phyloP scores from a whole-genome alignment of 306 rosid species.

The Cicer arietinum region DNA sequence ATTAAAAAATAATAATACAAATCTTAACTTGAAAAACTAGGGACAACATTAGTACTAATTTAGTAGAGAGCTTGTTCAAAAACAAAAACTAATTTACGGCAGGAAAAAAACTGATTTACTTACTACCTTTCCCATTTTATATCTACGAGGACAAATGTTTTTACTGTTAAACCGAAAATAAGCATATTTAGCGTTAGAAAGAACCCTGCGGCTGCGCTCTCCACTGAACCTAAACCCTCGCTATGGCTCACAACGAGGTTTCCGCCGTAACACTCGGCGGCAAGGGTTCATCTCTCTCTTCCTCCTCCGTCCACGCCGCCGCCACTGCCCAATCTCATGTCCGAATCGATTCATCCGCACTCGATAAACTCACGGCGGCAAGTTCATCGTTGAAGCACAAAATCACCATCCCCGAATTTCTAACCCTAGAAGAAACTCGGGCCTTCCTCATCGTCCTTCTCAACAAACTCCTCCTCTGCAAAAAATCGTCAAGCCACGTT shows the following conservation, averaged over 20 bases:
- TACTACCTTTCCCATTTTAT: too few species aligned
- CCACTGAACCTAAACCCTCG: background rate
- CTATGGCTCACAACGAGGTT: conserved; percentile 63
- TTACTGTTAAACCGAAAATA: too few species aligned
- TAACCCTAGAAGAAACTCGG: conserved; percentile 52
- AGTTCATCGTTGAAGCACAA: conserved; percentile 38
- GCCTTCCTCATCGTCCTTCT: conserved; percentile 68
- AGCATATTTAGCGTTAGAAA: background rate
- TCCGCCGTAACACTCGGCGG: conserved; percentile 70
- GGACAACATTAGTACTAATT: too few species aligned
- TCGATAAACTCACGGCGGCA: conserved; percentile 46
- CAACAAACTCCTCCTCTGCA: conserved; percentile 61
- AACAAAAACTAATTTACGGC: too few species aligned
- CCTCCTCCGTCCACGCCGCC: conserved; percentile 63
- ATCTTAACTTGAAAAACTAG: too few species aligned
- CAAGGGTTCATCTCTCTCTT: conserved; percentile 77
- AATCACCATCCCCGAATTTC: conserved; percentile 48
- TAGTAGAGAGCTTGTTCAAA: too few species aligned
- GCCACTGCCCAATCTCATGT: conserved; percentile 57
- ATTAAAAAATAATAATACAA: too few species aligned
- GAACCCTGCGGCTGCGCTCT: background rate
- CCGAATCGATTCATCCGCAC: conserved; percentile 69
- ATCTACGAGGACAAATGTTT: too few species aligned
- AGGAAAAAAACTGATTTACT: too few species aligned
- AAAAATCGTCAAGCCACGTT: conserved; percentile 44